Conservation (phyloP, 305 asterid species). For the Ruellia speciosa region DNA sequence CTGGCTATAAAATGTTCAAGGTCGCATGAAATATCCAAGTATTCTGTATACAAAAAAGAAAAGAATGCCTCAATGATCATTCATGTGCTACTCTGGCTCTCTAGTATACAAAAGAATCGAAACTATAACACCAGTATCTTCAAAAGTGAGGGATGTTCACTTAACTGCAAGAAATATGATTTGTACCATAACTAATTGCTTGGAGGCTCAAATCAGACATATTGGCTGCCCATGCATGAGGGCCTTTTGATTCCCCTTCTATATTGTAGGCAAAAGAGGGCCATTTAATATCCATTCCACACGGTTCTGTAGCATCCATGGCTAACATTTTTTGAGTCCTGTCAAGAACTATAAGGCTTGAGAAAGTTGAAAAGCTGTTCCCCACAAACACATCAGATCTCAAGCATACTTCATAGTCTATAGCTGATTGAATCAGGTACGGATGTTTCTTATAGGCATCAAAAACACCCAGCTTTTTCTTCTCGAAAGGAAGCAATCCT, state of each 20-base stretch:
- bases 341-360: slow-evolving; percentile 82
- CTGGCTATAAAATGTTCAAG: no score
- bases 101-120: neutral
- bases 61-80: no score
- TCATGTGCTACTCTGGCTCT: neutral
- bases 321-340: slow-evolving; percentile 63
- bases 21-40: no score
- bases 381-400: slow-evolving; percentile 78
- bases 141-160: neutral
- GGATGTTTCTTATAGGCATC: slow-evolving; percentile 56
- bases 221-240: slow-evolving; percentile 52
- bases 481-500: slow-evolving; percentile 59
- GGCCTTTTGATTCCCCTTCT: slow-evolving; percentile 34
- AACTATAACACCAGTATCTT: neutral
- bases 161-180: slow-evolving; percentile 45
- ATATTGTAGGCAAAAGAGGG: slow-evolving; percentile 59
- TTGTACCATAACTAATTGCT: slow-evolving; percentile 81
- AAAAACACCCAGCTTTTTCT: slow-evolving; percentile 61
- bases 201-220: slow-evolving; percentile 44
- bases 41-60: no score
- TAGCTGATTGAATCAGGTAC: slow-evolving; percentile 73
- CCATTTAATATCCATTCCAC: slow-evolving; percentile 37
- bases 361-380: slow-evolving; percentile 85
- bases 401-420: slow-evolving; percentile 87
- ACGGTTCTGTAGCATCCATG: slow-evolving; percentile 26